Percentiles rank a stretch among this genome's conserved stretches.
Conservation (phyloP, 306 rosid species). For the Urtica urens region DNA sequence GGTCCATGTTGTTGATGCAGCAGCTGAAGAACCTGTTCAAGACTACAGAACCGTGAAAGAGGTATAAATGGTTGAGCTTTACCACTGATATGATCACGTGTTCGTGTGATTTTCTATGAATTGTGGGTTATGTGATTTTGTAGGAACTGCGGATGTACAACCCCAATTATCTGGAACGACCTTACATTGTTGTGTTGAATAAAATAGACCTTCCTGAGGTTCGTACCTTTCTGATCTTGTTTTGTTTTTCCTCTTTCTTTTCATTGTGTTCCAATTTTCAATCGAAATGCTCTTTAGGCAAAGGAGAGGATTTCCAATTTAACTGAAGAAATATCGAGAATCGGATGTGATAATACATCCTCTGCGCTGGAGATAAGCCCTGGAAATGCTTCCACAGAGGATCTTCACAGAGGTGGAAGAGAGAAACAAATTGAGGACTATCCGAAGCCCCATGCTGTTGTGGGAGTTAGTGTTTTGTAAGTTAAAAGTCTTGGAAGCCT, state of each 20-base stretch:
- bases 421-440: slow-evolving; percentile 69
- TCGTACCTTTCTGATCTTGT: slow-evolving; percentile 7
- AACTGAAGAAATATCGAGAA: slow-evolving; percentile 54
- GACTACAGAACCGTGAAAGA: slow-evolving; percentile 92
- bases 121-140: slow-evolving; percentile 24
- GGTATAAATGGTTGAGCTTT: slow-evolving; percentile 28
- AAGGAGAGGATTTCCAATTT: slow-evolving; percentile 45
- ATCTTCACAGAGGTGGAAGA: slow-evolving; percentile 16
- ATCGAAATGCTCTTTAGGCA: slow-evolving; percentile 31
- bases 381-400: slow-evolving; percentile 18
- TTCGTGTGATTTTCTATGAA: slow-evolving; percentile 11
- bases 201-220: slow-evolving; percentile 94
- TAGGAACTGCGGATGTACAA: slow-evolving; percentile 97
- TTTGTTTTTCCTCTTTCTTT: background rate
- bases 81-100: background rate
- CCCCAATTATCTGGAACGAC: slow-evolving; percentile 87
- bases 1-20: slow-evolving; percentile 93
- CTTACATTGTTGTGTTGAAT: slow-evolving; percentile 78
- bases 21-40: slow-evolving; percentile 64
- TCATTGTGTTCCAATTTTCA: background rate
- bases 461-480: slow-evolving; percentile 90
- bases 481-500: slow-evolving; percentile 16
- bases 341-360: slow-evolving; percentile 37
- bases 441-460: slow-evolving; percentile 64
- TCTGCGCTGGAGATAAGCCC: slow-evolving; percentile 25